phyloP scores from a whole-genome alignment of 1,139 yeast genomes.

The Saccharomyces hybrid region DNA sequence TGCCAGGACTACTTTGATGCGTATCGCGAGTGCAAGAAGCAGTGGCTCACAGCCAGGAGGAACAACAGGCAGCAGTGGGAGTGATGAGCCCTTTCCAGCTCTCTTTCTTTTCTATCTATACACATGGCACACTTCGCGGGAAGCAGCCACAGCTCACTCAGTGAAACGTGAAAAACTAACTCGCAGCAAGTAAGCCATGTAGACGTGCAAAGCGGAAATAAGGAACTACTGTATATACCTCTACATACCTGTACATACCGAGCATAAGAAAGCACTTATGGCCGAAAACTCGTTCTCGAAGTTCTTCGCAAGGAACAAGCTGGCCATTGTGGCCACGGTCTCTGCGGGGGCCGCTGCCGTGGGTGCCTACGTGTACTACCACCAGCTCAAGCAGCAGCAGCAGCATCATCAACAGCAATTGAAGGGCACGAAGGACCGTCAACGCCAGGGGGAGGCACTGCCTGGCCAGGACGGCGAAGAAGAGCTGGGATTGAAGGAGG shows the following conservation, averaged over 20 bases:
- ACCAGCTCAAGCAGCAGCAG: constrained; percentile 22
- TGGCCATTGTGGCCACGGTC: constrained; percentile 39
- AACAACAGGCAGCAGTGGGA: constrained; percentile 31
- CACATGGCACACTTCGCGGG: background rate
- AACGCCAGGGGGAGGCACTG: background rate
- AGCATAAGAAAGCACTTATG: background rate
- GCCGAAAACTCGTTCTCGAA: background rate
- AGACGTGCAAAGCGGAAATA: background rate
- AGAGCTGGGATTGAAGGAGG: constrained; percentile 8
- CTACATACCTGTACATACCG: background rate
- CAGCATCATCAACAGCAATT: background rate
- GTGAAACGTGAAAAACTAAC: background rate
- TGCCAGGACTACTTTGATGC: constrained; percentile 89
- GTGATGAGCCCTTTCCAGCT: constrained; percentile 7
- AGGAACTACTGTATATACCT: background rate
- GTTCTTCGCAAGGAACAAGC: constrained; percentile 38
- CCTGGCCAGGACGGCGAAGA: background rate
- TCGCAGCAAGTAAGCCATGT: background rate
- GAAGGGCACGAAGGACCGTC: background rate
- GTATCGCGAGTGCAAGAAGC: constrained; percentile 82
- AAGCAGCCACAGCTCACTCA: background rate
- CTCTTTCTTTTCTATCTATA: background rate
- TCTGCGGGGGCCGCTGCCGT: constrained; percentile 56
- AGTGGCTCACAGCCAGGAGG: constrained; percentile 48
- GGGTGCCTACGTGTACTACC: constrained; percentile 44